Evolutionary conservation across 768 basidiomycete genomes (phyloP), one percentile per base, ranked within the genome.

Genomic region (Lentinula sp.): DNA sequence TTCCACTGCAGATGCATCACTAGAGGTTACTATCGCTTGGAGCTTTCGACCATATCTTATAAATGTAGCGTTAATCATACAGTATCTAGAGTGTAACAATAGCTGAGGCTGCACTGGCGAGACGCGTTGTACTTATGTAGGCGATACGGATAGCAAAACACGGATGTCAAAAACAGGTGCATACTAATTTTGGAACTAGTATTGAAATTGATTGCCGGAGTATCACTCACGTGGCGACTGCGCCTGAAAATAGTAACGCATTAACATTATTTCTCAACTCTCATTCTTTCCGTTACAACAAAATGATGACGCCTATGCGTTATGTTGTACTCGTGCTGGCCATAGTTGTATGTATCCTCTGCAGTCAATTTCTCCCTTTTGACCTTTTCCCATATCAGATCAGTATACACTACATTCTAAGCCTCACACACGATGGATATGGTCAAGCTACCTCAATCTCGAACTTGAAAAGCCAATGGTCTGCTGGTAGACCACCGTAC

Each of bases 401-500:
- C 55, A 75, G 78, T 70, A 67, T 85, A 55, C 86, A 89, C 68
- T 86, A 83, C 63, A 84, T 88, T 62, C 77, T 88, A 57, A 84
- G 77, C 69, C 79, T 88, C 71, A 81, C 86, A 3, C 83, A 87
- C 66, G 84, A 86, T 66, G 79, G 76, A 53, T 89, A 89, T 64
- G 83, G 84, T 42, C 76, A 77, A 56, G 83, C 78, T 23, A 86
- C 86, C 3, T 85, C 85, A 3, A 57, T 88, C 37, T 74, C 75
- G 1, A 69, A 66, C 32, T 65, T 82, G 49, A 79, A 76, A 66
- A 72, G 75, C 10, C 73, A 75, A 49, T 68, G 76, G 23, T 51
- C 34, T 7, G 39, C 50, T 39, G 66, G 62, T 35, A 63, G 66
- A 23, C 78, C 85, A 21, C 82, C 84, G 8, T 78, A 88, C 71